Evolutionary conservation across 768 basidiomycete species (phyloP).

Genomic region (Boletus subcaerulescens): DNA sequence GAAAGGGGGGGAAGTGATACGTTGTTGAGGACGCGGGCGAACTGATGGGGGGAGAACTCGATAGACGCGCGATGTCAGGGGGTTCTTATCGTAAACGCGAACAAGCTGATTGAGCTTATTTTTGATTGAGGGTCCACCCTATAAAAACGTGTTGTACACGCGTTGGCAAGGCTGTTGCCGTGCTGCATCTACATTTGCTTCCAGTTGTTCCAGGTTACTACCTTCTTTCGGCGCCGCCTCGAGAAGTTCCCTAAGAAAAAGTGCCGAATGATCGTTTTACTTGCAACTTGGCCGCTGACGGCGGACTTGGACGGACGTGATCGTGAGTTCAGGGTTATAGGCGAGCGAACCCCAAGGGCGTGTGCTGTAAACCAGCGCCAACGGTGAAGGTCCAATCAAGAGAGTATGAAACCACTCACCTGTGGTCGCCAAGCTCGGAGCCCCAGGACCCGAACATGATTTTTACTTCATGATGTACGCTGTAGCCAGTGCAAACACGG

Average conservation of each 20-base stretch:
- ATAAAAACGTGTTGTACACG: slow-evolving; percentile 36
- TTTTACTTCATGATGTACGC: not conserved
- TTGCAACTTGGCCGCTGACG: slow-evolving; percentile 9
- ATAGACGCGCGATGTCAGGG: slow-evolving; percentile 14
- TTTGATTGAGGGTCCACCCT: slow-evolving; percentile 35
- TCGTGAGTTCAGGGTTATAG: slow-evolving; percentile 1
- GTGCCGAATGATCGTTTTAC: slow-evolving; percentile 7
- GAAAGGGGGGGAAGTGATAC: not conserved
- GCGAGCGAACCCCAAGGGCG: not conserved
- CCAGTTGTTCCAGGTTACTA: slow-evolving; percentile 20
- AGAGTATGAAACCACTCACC: slow-evolving; percentile 6
- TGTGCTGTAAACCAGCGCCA: slow-evolving; percentile 11
- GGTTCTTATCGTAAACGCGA: slow-evolving; percentile 30
- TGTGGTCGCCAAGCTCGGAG: not conserved
- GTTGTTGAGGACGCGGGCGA: not conserved
- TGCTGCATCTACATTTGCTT: slow-evolving; percentile 16
- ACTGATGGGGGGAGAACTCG: slow-evolving; percentile 2
- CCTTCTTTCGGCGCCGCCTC: slow-evolving; percentile 20
- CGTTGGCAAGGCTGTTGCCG: slow-evolving; percentile 32
- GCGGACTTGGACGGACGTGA: slow-evolving; percentile 8
- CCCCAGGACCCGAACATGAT: not conserved
- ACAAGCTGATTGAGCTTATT: slow-evolving; percentile 26
- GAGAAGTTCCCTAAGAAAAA: slow-evolving; percentile 13
- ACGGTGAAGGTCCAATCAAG: not conserved
- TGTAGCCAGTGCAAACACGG: not conserved